Evolutionary conservation across 176 grass and related monocot genomes (phyloP), one percentile per base, ranked within the genome.

Genomic region (Zea luxurians): DNA sequence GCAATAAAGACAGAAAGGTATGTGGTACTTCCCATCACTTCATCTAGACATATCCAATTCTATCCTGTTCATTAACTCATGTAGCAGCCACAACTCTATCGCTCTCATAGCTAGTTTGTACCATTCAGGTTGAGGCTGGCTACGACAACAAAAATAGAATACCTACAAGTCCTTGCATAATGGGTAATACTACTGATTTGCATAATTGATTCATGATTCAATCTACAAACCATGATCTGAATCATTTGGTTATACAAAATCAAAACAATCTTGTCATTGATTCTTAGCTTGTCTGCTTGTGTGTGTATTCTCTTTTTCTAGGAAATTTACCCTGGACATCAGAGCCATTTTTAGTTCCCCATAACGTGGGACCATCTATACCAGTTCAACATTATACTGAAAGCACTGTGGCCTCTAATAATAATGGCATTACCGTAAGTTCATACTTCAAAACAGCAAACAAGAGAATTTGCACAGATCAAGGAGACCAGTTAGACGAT

Each of bases 391-490:
- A 59, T 78, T 66, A 55, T 75, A 63, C 41, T 38, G 78, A 88
- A 84, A 74, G 43, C 55, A 86, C 12, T 61, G 74, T 55, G 48
- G 61, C 63, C 53, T 75, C 73, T 17, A 78, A 21, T 44, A 72
- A 86, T 64, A 93, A 83, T 86, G 87, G 85, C 70, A 43, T 81
- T 48, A 78, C 79, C 45, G 79, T 84, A 27, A 88, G 89, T 84
- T 77, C 80, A 52, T 94, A 90, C 76, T 97, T 97, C 69, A 93
- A 82, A 71, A 88, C 42, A 6, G 71, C 36, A 61, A 89, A 88
- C 5, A 79, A 84, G 71, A 80, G 82, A 62, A 68, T 75, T 73
- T 71, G 55, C 67, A 86, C 43, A 81, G 82, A 69, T 69, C 79
- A 75, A 86, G 80, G 82, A 66, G 73, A 67, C 4, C 44, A 65